A percentile compares a stretch with the other conserved stretches of the same genome.
These are phyloP conservation scores for Lepraria neglecta DNA, from an alignment of 495 filamentous ascomycete species.

Conservation along the genomic window DNA sequence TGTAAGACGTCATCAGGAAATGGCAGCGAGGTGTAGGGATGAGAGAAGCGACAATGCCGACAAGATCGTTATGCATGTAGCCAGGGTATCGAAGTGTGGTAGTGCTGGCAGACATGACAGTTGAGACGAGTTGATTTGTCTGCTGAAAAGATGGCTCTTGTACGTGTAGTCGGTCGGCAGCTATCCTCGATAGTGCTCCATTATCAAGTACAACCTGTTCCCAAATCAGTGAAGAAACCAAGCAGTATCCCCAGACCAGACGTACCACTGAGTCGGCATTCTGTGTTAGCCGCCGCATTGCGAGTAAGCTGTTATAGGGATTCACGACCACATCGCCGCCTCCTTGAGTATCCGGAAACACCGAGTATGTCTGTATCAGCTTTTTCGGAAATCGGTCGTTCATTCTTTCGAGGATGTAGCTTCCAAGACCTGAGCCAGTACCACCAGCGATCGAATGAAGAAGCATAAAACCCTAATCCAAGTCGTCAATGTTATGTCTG, in stretches of 20 bases:
- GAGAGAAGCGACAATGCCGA: constrained; percentile 89
- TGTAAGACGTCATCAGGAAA: constrained; percentile 97
- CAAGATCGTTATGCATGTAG: constrained; percentile 99
- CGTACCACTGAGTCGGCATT: constrained; percentile 89
- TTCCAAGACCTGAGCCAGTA: constrained; percentile 89
- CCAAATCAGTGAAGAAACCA: constrained; percentile 33
- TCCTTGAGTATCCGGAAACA: constrained; percentile 87
- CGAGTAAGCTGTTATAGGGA: constrained; percentile 91
- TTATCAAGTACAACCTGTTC: constrained; percentile 81
- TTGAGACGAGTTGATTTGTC: constrained; percentile 95
- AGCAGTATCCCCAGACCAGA: constrained; percentile 12
- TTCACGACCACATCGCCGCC: constrained; percentile 89
- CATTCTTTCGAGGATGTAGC: constrained; percentile 89
- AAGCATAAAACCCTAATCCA: constrained; percentile 82
- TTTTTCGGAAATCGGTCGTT: constrained; percentile 99
- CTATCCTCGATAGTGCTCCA: constrained; percentile 86
- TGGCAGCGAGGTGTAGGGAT: constrained; percentile 95
- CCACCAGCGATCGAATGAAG: constrained; percentile 96
- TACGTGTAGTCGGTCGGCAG: constrained; percentile 87
- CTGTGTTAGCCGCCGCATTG: constrained; percentile 84
- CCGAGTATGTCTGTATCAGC: constrained; percentile 97
- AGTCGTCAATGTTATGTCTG: neutral
- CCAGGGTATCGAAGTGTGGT: constrained; percentile 94
- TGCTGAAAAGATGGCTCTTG: constrained; percentile 93
- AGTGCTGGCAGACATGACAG: constrained; percentile 97